Percentiles rank a stretch among this genome's conserved stretches.
Conservation (phyloP, 2,329 filamentous ascomycete species). For the Botrytis cinerea region DNA sequence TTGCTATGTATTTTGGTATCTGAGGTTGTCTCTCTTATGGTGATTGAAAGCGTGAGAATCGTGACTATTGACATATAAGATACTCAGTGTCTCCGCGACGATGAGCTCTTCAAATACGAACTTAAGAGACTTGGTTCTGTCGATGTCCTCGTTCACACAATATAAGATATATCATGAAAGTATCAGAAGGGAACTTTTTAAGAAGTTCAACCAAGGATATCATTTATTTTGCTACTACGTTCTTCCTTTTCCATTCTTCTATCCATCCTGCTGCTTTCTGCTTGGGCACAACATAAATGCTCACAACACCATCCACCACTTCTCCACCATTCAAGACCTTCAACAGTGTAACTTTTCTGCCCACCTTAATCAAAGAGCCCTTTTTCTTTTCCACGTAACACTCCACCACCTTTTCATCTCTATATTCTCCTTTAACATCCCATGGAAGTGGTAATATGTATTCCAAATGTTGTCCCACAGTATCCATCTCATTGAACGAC, state of each 20-base stretch:
- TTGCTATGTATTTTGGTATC: constrained; percentile 20
- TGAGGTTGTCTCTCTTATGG: background rate
- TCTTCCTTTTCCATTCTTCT: constrained; percentile 78
- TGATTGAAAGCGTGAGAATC: no score
- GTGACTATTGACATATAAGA: background rate
- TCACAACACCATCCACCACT: constrained; percentile 82
- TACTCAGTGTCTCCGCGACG: no score
- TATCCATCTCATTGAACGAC: constrained; percentile 75
- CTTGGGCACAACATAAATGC: constrained; percentile 79
- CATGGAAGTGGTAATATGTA: constrained; percentile 90
- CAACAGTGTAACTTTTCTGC: constrained; percentile 77
- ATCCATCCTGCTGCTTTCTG: constrained; percentile 73
- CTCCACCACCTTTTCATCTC: constrained; percentile 68
- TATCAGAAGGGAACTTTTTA: background rate
- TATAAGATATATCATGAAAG: background rate
- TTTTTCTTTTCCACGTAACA: constrained; percentile 83
- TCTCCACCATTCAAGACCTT: constrained; percentile 77
- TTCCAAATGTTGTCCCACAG: constrained; percentile 72
- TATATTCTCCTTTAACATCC: constrained; percentile 72
- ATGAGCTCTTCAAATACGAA: no score
- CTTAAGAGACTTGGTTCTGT: background rate
- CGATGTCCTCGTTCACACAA: background rate
- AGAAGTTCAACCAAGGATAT: background rate
- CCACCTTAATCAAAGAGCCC: constrained; percentile 84
- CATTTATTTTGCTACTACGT: constrained; percentile 44